phyloP scores from a whole-genome alignment of 371 early-diverging fungal genomes.

The Batkoa obscura region DNA sequence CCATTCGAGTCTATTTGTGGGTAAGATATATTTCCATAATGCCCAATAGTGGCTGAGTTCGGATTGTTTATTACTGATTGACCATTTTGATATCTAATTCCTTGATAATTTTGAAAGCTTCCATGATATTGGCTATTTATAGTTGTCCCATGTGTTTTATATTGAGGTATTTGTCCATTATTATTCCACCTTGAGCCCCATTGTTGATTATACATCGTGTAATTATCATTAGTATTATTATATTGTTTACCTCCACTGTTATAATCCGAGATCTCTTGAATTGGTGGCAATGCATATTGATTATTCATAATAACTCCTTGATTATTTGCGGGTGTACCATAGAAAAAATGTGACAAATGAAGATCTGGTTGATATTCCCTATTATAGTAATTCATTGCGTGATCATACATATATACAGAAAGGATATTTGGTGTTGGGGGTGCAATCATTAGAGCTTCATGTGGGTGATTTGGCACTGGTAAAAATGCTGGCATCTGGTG shows the following conservation, averaged over 20 bases:
- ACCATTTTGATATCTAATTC: not conserved
- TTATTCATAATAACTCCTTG: not conserved
- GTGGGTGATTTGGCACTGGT: not conserved
- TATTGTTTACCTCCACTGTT: not conserved
- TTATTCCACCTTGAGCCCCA: not conserved
- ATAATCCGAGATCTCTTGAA: not conserved
- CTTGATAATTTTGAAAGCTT: not conserved
- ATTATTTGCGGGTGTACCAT: not conserved
- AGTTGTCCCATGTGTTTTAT: not conserved
- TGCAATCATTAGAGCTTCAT: conserved; percentile 16
- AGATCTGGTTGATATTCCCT: not conserved
- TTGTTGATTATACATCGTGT: not conserved
- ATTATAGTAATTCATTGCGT: not conserved
- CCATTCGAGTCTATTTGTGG: not conserved
- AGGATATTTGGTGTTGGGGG: conserved; percentile 22
- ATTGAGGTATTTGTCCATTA: not conserved
- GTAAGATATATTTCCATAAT: not conserved
- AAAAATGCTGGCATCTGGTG: not conserved
- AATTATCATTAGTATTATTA: not conserved
- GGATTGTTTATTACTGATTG: not conserved
- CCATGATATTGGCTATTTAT: not conserved
- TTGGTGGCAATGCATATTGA: not conserved
- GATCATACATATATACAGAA: conserved; percentile 15
- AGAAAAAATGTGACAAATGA: not conserved
- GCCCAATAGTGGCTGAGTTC: not conserved